Base-by-base conservation (phyloP, 2,329 filamentous ascomycete genomes). In the Sclerotinia trifoliorum region DNA sequence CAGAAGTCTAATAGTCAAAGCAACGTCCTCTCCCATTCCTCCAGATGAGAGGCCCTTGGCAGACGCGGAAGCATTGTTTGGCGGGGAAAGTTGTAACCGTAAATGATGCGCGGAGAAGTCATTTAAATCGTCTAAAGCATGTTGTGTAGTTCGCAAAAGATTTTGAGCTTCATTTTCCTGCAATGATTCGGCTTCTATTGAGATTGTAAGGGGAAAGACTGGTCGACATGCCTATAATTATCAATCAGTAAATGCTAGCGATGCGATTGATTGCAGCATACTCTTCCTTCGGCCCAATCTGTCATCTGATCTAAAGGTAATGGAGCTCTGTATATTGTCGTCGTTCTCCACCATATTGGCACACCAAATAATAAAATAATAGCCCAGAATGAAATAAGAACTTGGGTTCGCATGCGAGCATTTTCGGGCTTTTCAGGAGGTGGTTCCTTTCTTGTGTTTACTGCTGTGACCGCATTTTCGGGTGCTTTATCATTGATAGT, bases 341-440 rank as follows among this genome's bases (percentile, higher is more conserved):
- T 99, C 0, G 95, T 98, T 78, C 88, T 89, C 88, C 93, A 96
- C 95, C 95, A 99, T 85, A 96, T 90, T 68, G 95, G 95, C 72
- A 99, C 79, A 3, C 95, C 95, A 7, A 99, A 81, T 42, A 90
- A 85, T 8, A 96, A 78, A 8, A 96, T 92, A 49, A 98, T 88
- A 6, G 88, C 82, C 95, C 95, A 99, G 79, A 97, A 98, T 11
- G 94, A 94, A 70, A 91, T 78, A 71, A 99, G 88, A 63, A 98
- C 90, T 71, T 84, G 83, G 60, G 87, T 86, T 66, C 95, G 89
- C 68, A 90, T 86, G 76, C 86, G 86, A 64, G 90, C 82, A 71
- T 90, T 88, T 73, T 89, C 84, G 26, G 85, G 80, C 71, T 87
- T 90, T 81, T 98, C 94, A 42, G 92, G 89, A 49, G 94, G 92